Evolutionary conservation across 768 basidiomycete genomes (phyloP).

Genomic region (Boletellus sp.): DNA sequence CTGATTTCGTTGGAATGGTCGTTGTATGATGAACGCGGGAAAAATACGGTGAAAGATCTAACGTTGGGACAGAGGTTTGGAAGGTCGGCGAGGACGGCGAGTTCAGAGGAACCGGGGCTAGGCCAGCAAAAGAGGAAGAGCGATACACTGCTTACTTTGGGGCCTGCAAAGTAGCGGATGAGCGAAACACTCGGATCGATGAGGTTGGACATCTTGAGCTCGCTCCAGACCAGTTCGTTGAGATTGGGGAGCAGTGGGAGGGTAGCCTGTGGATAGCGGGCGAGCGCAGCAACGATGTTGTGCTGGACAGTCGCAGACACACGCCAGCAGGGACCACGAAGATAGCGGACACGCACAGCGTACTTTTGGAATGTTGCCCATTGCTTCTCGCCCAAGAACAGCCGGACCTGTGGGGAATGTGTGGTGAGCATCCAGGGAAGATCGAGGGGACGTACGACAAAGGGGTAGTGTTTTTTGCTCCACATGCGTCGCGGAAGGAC

Average conservation of each 20-base stretch:
- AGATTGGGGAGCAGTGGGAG: constrained; percentile 27
- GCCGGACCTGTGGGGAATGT: constrained; percentile 12
- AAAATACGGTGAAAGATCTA: constrained; percentile 23
- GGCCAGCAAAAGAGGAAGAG: constrained; percentile 25
- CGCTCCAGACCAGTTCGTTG: constrained; percentile 22
- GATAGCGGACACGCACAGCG: constrained; percentile 20
- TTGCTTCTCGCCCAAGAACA: constrained; percentile 26
- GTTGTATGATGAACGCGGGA: constrained; percentile 26
- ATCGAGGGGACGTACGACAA: constrained; percentile 15
- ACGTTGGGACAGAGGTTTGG: constrained; percentile 24
- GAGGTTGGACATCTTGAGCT: constrained; percentile 21
- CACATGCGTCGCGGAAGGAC: constrained; percentile 26
- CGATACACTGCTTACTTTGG: constrained; percentile 16
- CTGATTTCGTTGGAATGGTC: constrained; percentile 27
- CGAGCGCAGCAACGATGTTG: constrained; percentile 17
- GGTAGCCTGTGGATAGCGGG: constrained; percentile 7
- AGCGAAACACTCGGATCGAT: constrained; percentile 24
- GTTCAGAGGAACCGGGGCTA: constrained; percentile 18
- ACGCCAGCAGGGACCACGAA: constrained; percentile 23
- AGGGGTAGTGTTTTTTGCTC: constrained; percentile 18
- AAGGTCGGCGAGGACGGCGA: constrained; percentile 18
- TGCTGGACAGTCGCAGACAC: constrained; percentile 14
- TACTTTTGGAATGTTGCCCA: constrained; percentile 26
- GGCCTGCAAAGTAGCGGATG: constrained; percentile 23
- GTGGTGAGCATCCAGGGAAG: neutral